A percentile compares a stretch with the other conserved stretches of the same genome.
Conservation (phyloP, 768 basidiomycete genomes). For the Lactarius sp. region DNA sequence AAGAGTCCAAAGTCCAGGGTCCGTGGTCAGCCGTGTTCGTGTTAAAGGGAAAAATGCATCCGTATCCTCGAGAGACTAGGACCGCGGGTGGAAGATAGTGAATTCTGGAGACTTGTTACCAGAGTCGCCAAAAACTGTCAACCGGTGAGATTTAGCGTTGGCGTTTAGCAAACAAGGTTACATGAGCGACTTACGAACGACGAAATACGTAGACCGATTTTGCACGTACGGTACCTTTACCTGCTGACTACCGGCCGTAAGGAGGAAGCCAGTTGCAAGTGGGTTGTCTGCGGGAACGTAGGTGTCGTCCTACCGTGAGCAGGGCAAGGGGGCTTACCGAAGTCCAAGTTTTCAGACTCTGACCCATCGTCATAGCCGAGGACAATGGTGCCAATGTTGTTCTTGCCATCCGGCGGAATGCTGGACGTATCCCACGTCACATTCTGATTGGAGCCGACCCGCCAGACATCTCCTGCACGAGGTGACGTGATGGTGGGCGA, state of each 20-base stretch:
- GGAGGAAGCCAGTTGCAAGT: neutral
- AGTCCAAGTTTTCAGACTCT: conserved; percentile 7
- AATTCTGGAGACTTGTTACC: conserved; percentile 34
- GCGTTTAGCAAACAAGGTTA: neutral
- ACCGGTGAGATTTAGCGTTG: neutral
- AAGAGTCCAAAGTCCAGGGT: conserved; percentile 1
- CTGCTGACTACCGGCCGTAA: neutral
- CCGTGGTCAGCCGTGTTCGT: conserved; percentile 2
- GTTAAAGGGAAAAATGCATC: neutral
- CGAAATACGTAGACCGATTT: neutral
- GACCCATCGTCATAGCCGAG: conserved; percentile 3
- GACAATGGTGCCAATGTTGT: conserved; percentile 1
- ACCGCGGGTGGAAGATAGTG: conserved; percentile 26
- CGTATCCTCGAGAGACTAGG: neutral
- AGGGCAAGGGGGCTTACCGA: neutral
- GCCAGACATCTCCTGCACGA: neutral
- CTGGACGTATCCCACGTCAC: conserved; percentile 11
- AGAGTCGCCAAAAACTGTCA: conserved; percentile 45
- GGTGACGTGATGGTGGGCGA: neutral
- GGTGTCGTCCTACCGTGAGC: neutral
- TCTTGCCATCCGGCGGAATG: neutral
- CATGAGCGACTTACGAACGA: conserved; percentile 14
- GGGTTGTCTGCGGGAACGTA: neutral
- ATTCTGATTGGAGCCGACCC: neutral
- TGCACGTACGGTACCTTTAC: neutral